phyloP scores from a whole-genome alignment of 352 stramenopile species.

The Globisporangium megalacanthum region DNA sequence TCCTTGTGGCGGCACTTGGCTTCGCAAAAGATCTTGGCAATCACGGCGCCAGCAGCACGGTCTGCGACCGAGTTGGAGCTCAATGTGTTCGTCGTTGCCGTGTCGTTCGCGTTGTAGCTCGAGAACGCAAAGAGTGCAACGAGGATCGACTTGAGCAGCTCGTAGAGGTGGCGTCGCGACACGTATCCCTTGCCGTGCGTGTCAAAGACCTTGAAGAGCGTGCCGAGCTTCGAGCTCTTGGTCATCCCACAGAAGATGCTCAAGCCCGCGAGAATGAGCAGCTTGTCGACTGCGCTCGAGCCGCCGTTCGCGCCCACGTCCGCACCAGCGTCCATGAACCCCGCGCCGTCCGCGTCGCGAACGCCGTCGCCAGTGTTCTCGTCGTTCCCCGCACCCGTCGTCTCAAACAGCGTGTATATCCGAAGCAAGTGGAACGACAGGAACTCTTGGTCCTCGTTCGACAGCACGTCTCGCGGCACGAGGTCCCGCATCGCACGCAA shows the following conservation, averaged over 20 bases:
- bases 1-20: constrained; percentile 56
- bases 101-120: constrained; percentile 70
- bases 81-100: constrained; percentile 44
- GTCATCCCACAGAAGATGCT: constrained; percentile 92
- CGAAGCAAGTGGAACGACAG: constrained; percentile 81
- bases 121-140: constrained; percentile 84
- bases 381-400: constrained; percentile 46
- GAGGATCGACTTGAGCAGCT: constrained; percentile 77
- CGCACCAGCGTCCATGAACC: constrained; percentile 16
- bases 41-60: constrained; percentile 82
- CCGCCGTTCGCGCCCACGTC: constrained; percentile 16
- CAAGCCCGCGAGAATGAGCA: constrained; percentile 79
- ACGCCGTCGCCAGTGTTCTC: constrained; percentile 18
- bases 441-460: constrained; percentile 86
- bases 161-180: constrained; percentile 68
- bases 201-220: constrained; percentile 82
- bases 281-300: constrained; percentile 63
- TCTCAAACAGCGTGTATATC: constrained; percentile 82
- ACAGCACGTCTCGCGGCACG: constrained; percentile 60
- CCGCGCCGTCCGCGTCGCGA: constrained; percentile 10
- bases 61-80: constrained; percentile 81
- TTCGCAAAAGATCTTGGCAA: constrained; percentile 87
- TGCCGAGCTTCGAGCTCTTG: constrained; percentile 93
- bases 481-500: constrained; percentile 73
- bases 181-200: constrained; percentile 55